Base-by-base conservation (phyloP, 441 rosid genomes). In the Bocquillonia castaneifolia region DNA sequence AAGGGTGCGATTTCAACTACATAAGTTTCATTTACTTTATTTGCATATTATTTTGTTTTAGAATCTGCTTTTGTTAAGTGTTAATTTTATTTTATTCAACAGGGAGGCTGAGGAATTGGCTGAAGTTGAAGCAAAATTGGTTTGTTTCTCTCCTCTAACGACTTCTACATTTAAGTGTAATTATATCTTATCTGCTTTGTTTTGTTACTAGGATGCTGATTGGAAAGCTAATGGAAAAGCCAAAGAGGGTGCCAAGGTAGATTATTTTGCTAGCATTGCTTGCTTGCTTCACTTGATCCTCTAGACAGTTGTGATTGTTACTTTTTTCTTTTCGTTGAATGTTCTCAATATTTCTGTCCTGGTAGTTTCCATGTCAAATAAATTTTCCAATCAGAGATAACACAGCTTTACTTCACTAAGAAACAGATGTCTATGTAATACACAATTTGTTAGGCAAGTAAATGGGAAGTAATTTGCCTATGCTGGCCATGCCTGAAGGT, bases 41-140 rank as follows among this genome's bases (percentile, higher is more conserved):
- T 68, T 64, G 47, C 50, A 26, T 47, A 63, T 26, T 36, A n/a
- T 52, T 45, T 23, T 13, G 39, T 42, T 62, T 59, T 54, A 47
- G 48, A 50, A n/a, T 53, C n/a, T 65, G 48, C 68, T 59, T 29
- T 55, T 28, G 25, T 32, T 55, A 64, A 53, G 64, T 31, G 57
- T 61, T 60, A 50, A 13, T 63, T 55, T 13, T 68, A 39, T 60
- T 72, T 42, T 25, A 52, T 61, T 22, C 71, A 50, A 67, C 86
- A 91, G 97, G 81, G 88, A 81, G 31, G 81, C 83, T 54, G 97
- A 88, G 77, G 98, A 89, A 71, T 81, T 91, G 73, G 93, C 93
- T 51, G 96, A 89, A 84, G 96, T 91, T 62, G 98, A 93, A 86
- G 92, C 92, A 69, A 77, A 88, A 79, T 73, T 93, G 95, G 98